These are phyloP conservation scores for Perkinsus olseni DNA, from an alignment of 169 alveolate genomes.

Conservation along the genomic window DNA sequence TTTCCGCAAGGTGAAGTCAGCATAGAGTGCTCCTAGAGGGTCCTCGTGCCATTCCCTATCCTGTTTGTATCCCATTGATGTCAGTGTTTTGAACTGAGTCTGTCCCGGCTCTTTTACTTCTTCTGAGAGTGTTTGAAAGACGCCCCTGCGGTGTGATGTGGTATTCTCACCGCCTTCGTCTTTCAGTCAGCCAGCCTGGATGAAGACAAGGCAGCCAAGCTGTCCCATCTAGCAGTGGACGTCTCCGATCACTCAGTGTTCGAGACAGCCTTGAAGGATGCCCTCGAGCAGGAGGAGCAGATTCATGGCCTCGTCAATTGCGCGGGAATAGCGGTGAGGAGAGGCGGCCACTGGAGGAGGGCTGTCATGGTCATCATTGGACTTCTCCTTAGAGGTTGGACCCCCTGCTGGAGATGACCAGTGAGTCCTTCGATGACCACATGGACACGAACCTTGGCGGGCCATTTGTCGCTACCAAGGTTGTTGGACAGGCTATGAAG, in stretches of 20 bases:
- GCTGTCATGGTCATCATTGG: neutral
- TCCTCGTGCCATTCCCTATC: no score
- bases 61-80: no score
- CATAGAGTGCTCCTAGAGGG: no score
- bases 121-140: no score
- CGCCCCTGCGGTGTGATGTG: no score
- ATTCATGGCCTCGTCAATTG: neutral
- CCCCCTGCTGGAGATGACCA: neutral
- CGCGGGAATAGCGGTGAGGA: neutral
- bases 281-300: neutral
- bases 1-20: no score
- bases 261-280: neutral
- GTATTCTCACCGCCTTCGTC: neutral
- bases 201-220: neutral
- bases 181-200: neutral
- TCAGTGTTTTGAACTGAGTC: no score
- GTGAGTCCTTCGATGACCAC: neutral
- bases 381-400: neutral
- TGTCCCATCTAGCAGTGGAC: neutral
- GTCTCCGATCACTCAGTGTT: neutral
- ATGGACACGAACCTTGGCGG: neutral
- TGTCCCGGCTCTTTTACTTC: no score
- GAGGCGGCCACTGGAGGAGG: neutral
- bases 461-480: neutral
- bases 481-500: neutral